Conservation (phyloP, 805 yeast species). For the Candida alai region DNA sequence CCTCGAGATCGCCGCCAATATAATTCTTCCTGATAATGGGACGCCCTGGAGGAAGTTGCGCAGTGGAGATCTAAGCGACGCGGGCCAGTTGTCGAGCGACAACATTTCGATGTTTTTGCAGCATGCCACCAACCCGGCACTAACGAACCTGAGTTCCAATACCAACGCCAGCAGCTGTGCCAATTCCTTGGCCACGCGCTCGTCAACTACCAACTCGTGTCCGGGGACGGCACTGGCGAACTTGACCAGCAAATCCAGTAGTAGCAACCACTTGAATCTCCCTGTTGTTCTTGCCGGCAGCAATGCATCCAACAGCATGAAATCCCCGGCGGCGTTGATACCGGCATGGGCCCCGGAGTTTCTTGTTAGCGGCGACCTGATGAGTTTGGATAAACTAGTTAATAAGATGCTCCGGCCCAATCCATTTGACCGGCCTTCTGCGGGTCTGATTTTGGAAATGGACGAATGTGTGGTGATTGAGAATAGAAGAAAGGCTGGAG, state of each 20-base stretch:
- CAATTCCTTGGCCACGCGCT: conserved; percentile 2
- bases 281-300: background rate
- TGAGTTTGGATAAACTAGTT: conserved; percentile 72
- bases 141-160: background rate
- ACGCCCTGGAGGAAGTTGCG: conserved; percentile 93
- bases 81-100: conserved; percentile 70
- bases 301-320: background rate
- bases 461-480: conserved; percentile 79
- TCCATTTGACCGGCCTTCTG: conserved; percentile 78
- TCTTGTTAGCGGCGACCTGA: conserved; percentile 51
- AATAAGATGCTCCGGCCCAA: conserved; percentile 86
- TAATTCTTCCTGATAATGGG: conserved; percentile 92
- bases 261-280: background rate
- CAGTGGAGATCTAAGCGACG: conserved; percentile 93
- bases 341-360: conserved; percentile 89
- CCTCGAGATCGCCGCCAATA: conserved; percentile 94
- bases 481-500: conserved; percentile 80
- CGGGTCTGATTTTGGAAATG: conserved; percentile 61
- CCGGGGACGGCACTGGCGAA: background rate
- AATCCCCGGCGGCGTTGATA: conserved; percentile 25
- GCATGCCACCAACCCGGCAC: conserved; percentile 27
- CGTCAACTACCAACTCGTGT: conserved; percentile 3
- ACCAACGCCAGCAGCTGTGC: conserved; percentile 2
- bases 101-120: conserved; percentile 41
- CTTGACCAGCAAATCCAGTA: background rate